Evolutionary conservation across 2,329 filamentous ascomycete genomes (phyloP).

Genomic region (Beauveria brongniartii): DNA sequence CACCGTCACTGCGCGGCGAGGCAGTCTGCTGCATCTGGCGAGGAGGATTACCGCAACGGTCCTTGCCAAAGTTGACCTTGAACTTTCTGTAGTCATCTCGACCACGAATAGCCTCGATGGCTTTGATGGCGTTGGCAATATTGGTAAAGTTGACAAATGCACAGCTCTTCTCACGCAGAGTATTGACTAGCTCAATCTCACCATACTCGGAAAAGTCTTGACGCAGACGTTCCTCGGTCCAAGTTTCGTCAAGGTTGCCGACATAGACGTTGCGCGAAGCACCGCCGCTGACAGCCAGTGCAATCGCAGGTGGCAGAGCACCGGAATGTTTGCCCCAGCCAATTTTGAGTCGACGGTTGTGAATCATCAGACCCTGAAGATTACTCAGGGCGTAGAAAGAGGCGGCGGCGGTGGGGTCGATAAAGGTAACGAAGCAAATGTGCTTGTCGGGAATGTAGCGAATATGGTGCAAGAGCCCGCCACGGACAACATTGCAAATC

Average conservation of each 20-base stretch:
- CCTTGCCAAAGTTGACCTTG: constrained; percentile 99
- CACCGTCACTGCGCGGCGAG: constrained; percentile 57
- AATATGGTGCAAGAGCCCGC: constrained; percentile 92
- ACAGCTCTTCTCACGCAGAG: constrained; percentile 95
- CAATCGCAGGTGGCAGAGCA: constrained; percentile 89
- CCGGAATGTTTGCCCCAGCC: constrained; percentile 99
- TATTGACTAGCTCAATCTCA: constrained; percentile 96
- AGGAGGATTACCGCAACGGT: constrained; percentile 92
- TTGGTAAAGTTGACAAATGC: constrained; percentile 99
- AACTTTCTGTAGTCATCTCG: constrained; percentile 97
- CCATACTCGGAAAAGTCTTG: constrained; percentile 97
- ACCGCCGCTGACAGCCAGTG: constrained; percentile 88
- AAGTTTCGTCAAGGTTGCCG: constrained; percentile 93
- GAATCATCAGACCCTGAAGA: constrained; percentile 96
- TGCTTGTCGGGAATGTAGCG: constrained; percentile 99
- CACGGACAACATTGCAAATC: constrained; percentile 97
- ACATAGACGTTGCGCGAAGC: constrained; percentile 98
- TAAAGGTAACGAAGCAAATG: constrained; percentile 99
- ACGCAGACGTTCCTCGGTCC: constrained; percentile 90
- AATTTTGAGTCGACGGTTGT: constrained; percentile 95
- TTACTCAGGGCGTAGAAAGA: constrained; percentile 98
- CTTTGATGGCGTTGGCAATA: constrained; percentile 99
- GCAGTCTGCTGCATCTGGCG: constrained; percentile 67
- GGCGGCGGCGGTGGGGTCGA: constrained; percentile 93
- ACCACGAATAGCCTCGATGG: constrained; percentile 89